phyloP scores from a whole-genome alignment of 208 protist genomes.

The Trypanosoma lewisi region DNA sequence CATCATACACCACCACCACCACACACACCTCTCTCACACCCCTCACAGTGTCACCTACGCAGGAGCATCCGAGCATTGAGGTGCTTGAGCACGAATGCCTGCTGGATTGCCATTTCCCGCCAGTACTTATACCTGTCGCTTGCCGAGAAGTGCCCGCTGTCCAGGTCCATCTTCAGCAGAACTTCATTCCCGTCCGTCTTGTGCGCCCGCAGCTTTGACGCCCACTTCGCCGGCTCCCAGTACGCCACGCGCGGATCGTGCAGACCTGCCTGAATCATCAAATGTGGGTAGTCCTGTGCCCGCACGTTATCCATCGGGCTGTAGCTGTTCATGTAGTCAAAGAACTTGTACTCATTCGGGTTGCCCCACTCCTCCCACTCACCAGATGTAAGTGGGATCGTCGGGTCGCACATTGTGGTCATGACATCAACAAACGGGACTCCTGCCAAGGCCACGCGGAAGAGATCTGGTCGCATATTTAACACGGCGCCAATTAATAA shows the following conservation, averaged over 20 bases:
- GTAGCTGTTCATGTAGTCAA: slow-evolving; percentile 95
- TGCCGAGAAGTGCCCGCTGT: slow-evolving; percentile 88
- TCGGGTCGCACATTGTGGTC: slow-evolving; percentile 92
- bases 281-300: slow-evolving; percentile 79
- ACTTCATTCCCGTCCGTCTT: slow-evolving; percentile 84
- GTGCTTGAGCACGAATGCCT: slow-evolving; percentile 90
- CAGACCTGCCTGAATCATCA: slow-evolving; percentile 83
- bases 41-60: slow-evolving; percentile 26
- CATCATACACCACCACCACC: neutral
- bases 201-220: slow-evolving; percentile 71
- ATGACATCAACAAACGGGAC: slow-evolving; percentile 95
- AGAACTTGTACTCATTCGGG: slow-evolving; percentile 92
- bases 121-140: slow-evolving; percentile 90
- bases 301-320: slow-evolving; percentile 91
- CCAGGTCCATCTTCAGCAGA: slow-evolving; percentile 88
- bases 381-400: slow-evolving; percentile 87
- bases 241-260: slow-evolving; percentile 91
- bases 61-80: slow-evolving; percentile 56
- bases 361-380: slow-evolving; percentile 96
- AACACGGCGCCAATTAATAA: slow-evolving; percentile 90
- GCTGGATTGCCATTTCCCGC: slow-evolving; percentile 83
- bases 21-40: neutral
- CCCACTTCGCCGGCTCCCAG: slow-evolving; percentile 92
- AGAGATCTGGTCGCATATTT: slow-evolving; percentile 92
- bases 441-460: slow-evolving; percentile 73